phyloP scores from a whole-genome alignment of 495 filamentous ascomycete species.

The Aspergillus bertholletiae region DNA sequence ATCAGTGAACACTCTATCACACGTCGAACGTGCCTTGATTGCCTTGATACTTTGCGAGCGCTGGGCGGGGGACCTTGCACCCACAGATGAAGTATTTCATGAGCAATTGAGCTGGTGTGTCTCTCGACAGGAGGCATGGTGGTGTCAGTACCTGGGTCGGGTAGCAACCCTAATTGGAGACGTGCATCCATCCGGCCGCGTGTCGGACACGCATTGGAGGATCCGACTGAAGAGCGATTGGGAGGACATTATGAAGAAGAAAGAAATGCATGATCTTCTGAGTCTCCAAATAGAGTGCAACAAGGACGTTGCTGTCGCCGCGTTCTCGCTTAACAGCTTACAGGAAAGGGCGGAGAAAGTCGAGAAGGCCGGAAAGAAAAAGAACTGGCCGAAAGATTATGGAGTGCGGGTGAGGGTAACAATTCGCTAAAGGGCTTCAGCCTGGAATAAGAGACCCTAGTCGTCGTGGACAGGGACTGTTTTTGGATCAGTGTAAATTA shows the following conservation, averaged over 20 bases:
- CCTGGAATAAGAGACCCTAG: too few species aligned
- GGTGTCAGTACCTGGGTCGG: constrained; percentile 55
- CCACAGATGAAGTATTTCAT: constrained; percentile 40
- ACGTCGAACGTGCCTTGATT: constrained; percentile 63
- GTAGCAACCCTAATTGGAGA: constrained; percentile 47
- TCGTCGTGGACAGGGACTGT: too few species aligned
- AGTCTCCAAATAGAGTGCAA: constrained; percentile 28
- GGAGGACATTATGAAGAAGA: constrained; percentile 24
- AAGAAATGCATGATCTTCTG: constrained; percentile 22
- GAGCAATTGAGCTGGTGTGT: constrained; percentile 38
- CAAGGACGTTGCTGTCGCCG: constrained; percentile 8
- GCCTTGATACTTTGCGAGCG: constrained; percentile 69
- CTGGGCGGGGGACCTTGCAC: constrained; percentile 64
- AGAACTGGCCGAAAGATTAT: constrained; percentile 45
- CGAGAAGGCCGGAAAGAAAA: constrained; percentile 58
- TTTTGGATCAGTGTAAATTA: too few species aligned
- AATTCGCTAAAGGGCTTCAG: background rate
- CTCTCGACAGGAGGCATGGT: constrained; percentile 46
- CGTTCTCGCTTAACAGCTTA: constrained; percentile 25
- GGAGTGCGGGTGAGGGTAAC: constrained; percentile 21
- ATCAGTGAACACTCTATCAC: constrained; percentile 62
- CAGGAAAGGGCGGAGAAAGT: constrained; percentile 38
- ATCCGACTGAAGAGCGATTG: constrained; percentile 29
- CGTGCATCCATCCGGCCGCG: constrained; percentile 52
- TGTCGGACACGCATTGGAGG: constrained; percentile 21